Evolutionary conservation across 305 asterid genomes (phyloP).

Genomic region (Rubia balearica): DNA sequence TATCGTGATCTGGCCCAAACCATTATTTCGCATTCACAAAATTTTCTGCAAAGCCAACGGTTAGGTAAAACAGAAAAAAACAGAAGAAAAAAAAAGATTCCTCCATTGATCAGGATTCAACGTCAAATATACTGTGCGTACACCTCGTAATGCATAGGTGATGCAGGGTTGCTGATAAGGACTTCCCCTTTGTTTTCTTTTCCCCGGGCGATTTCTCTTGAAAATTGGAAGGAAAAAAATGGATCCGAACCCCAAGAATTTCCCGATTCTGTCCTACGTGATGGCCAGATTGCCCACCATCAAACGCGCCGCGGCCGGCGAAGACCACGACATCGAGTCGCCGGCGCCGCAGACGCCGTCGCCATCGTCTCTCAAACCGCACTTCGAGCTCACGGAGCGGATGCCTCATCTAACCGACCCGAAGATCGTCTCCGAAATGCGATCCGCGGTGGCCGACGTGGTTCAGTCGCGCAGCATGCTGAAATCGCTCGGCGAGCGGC

Average conservation of each 20-base stretch:
- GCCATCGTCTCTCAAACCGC: slow-evolving; percentile 36
- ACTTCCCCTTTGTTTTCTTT: background rate
- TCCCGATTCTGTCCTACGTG: slow-evolving; percentile 82
- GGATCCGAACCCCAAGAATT: slow-evolving; percentile 81
- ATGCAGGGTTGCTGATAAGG: background rate
- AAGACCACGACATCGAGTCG: slow-evolving; percentile 58
- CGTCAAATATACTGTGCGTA: background rate
- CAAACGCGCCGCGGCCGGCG: slow-evolving; percentile 32
- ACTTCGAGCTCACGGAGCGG: slow-evolving; percentile 67
- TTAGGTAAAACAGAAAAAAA: background rate
- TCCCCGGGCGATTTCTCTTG: background rate
- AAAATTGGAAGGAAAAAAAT: slow-evolving; percentile 19
- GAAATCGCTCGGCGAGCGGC: slow-evolving; percentile 60
- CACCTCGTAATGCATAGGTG: too few relatives aligned
- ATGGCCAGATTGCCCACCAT: slow-evolving; percentile 67
- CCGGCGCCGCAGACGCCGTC: slow-evolving; percentile 25
- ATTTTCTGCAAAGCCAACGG: too few relatives aligned
- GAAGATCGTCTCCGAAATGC: slow-evolving; percentile 59
- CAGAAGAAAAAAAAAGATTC: background rate
- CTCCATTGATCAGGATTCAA: background rate
- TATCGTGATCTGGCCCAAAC: background rate
- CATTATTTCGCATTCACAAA: too few relatives aligned
- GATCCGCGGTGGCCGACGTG: slow-evolving; percentile 61
- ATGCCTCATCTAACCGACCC: slow-evolving; percentile 80
- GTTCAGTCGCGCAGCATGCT: slow-evolving; percentile 67